A percentile compares a stretch with the other conserved stretches of the same genome.
These are phyloP conservation scores for Echinochloa phyllopogon DNA, from an alignment of 176 grass and related monocot species.

Conservation along the genomic window DNA sequence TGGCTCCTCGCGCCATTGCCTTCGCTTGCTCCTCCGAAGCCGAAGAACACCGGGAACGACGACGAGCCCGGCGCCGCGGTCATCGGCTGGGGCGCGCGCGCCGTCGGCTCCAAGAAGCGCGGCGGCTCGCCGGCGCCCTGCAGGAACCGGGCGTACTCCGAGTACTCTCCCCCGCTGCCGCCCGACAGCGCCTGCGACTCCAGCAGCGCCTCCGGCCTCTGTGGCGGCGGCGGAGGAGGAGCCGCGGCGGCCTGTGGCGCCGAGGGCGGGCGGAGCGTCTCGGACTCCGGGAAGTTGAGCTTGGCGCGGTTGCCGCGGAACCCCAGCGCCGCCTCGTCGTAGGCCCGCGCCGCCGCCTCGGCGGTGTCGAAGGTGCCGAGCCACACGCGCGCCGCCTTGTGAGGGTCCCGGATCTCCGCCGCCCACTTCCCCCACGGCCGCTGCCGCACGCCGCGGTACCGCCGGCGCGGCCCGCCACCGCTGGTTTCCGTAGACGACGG, in stretches of 20 bases:
- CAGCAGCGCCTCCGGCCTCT: neutral
- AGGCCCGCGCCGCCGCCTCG: constrained; percentile 71
- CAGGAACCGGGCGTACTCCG: constrained; percentile 51
- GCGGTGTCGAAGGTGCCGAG: constrained; percentile 85
- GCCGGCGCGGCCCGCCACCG: neutral
- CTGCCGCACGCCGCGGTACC: constrained; percentile 76
- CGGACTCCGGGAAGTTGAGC: constrained; percentile 79
- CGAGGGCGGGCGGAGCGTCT: neutral
- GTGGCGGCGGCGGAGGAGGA: neutral
- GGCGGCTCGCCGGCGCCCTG: constrained; percentile 20
- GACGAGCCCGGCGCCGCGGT: constrained; percentile 9
- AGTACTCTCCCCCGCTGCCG: constrained; percentile 18
- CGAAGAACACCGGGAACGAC: constrained; percentile 35
- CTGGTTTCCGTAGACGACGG: constrained; percentile 19
- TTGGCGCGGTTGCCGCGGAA: constrained; percentile 76
- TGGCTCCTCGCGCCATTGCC: neutral
- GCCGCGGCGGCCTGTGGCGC: neutral
- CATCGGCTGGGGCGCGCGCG: neutral
- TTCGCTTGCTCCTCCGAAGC: neutral
- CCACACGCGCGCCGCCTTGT: constrained; percentile 82
- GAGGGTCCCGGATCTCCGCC: constrained; percentile 75
- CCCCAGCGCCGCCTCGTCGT: constrained; percentile 61
- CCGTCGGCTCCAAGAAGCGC: constrained; percentile 23
- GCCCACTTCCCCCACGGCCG: constrained; percentile 91
- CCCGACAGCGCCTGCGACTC: neutral